A percentile compares a stretch with the other conserved stretches of the same genome.
Evolutionary conservation across 2,329 filamentous ascomycete species (phyloP).

Genomic region (Cercospora berteroae): DNA sequence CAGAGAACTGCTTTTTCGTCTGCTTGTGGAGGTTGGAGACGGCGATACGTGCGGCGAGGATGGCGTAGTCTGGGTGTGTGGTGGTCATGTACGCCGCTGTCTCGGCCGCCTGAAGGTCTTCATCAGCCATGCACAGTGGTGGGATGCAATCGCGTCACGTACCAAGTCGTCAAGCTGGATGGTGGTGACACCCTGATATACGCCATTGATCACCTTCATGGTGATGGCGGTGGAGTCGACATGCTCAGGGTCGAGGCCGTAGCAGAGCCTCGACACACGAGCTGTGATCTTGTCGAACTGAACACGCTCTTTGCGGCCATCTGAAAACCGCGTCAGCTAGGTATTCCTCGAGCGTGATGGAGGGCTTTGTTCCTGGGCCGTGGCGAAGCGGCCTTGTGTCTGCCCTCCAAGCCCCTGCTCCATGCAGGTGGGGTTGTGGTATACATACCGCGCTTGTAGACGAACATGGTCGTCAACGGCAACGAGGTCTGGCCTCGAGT

Average conservation of each 20-base stretch:
- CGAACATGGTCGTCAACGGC: slow-evolving; percentile 53
- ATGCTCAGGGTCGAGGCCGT: slow-evolving; percentile 91
- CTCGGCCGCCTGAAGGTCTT: slow-evolving; percentile 74
- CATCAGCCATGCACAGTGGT: slow-evolving; percentile 10
- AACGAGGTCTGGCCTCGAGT: slow-evolving; percentile 30
- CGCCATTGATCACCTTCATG: slow-evolving; percentile 98
- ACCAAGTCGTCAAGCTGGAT: slow-evolving; percentile 96
- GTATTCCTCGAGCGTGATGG: not conserved
- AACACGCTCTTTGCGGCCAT: slow-evolving; percentile 99
- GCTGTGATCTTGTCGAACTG: slow-evolving; percentile 99
- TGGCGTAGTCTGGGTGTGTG: slow-evolving; percentile 97
- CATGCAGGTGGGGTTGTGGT: not conserved
- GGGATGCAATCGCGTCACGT: slow-evolving; percentile 43
- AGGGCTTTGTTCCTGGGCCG: slow-evolving; percentile 16
- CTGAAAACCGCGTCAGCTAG: slow-evolving; percentile 49
- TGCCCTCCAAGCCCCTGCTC: not conserved
- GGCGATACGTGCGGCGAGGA: slow-evolving; percentile 95
- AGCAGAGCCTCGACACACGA: slow-evolving; percentile 94
- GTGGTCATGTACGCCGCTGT: slow-evolving; percentile 99
- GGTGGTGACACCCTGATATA: slow-evolving; percentile 97
- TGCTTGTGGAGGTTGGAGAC: slow-evolving; percentile 99
- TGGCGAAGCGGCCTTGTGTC: slow-evolving; percentile 9
- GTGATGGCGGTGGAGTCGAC: slow-evolving; percentile 98
- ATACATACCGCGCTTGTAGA: slow-evolving; percentile 60
- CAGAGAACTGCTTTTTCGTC: slow-evolving; percentile 99